phyloP scores from a whole-genome alignment of 2,329 filamentous ascomycete genomes.

The Thelonectria discophora region DNA sequence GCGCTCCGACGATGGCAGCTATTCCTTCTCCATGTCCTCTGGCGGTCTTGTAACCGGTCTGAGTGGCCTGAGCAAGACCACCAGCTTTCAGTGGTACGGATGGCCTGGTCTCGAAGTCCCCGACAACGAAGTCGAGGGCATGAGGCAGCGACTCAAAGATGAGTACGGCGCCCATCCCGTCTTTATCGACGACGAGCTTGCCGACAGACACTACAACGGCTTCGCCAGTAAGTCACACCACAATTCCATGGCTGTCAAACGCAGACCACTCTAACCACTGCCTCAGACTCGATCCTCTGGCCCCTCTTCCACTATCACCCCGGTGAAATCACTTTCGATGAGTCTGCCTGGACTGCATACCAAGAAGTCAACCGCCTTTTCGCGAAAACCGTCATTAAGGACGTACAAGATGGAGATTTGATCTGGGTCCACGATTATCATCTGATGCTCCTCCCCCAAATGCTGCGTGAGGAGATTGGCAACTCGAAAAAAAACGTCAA shows the following conservation, averaged over 20 bases:
- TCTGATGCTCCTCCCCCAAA: constrained; percentile 93
- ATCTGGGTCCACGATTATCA: constrained; percentile 99
- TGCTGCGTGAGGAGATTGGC: constrained; percentile 91
- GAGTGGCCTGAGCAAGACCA: constrained; percentile 89
- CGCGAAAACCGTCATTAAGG: constrained; percentile 84
- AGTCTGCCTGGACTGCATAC: constrained; percentile 93
- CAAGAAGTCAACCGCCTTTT: constrained; percentile 92
- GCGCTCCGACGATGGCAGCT: constrained; percentile 88
- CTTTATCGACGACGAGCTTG: constrained; percentile 92
- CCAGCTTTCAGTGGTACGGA: constrained; percentile 97
- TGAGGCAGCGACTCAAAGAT: constrained; percentile 82
- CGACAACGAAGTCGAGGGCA: constrained; percentile 77
- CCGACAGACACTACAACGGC: constrained; percentile 96
- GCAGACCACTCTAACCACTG: constrained; percentile 17
- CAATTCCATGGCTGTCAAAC: too few relatives aligned
- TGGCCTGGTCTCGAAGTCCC: constrained; percentile 96
- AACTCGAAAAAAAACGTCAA: constrained; percentile 87
- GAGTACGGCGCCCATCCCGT: constrained; percentile 91
- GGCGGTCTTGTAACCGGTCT: constrained; percentile 94
- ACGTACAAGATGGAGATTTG: constrained; percentile 91
- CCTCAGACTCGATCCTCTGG: constrained; percentile 92
- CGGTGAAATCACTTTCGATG: constrained; percentile 97
- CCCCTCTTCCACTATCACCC: constrained; percentile 99
- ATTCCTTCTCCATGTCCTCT: constrained; percentile 95
- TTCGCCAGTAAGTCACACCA: constrained; percentile 80